Conservation (phyloP, 352 stramenopile species). For the Phytophthora sojae region DNA sequence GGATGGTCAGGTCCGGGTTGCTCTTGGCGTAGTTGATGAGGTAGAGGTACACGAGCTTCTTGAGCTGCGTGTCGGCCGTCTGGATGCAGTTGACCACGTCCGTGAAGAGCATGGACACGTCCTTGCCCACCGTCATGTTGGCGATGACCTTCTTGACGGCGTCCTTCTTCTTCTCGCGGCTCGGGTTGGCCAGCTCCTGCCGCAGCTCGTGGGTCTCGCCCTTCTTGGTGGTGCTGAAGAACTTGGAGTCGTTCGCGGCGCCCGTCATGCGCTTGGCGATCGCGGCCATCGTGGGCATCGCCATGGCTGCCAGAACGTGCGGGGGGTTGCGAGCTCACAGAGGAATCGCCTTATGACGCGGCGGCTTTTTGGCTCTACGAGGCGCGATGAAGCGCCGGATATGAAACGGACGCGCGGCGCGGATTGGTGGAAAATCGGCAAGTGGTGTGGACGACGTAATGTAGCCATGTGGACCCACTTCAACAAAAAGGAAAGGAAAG, state of each 20-base stretch:
- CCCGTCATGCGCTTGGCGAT: constrained; percentile 90
- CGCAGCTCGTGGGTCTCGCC: constrained; percentile 98
- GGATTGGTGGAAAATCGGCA: constrained; percentile 16
- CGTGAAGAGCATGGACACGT: constrained; percentile 99
- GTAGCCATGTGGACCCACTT: constrained; percentile 12
- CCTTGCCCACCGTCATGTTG: constrained; percentile 99
- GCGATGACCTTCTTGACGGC: constrained; percentile 99
- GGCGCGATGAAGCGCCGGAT: constrained; percentile 20
- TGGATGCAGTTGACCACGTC: constrained; percentile 99
- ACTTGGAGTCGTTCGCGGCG: constrained; percentile 96
- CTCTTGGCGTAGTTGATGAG: constrained; percentile 99
- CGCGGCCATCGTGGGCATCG: constrained; percentile 89
- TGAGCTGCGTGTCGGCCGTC: constrained; percentile 98
- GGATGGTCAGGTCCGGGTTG: constrained; percentile 98
- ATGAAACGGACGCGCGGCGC: constrained; percentile 29
- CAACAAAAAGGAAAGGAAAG: no score
- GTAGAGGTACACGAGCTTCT: constrained; percentile 99
- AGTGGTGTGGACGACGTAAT: constrained; percentile 6
- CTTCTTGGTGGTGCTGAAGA: constrained; percentile 99
- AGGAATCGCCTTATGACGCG: not conserved
- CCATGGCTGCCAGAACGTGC: constrained; percentile 45
- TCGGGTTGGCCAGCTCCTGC: constrained; percentile 97
- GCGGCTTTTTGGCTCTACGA: constrained; percentile 5
- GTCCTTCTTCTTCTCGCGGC: constrained; percentile 98
- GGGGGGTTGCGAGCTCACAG: not conserved